Evolutionary conservation across 257 asterid species (phyloP).

Genomic region (Nemophila menziesii): DNA sequence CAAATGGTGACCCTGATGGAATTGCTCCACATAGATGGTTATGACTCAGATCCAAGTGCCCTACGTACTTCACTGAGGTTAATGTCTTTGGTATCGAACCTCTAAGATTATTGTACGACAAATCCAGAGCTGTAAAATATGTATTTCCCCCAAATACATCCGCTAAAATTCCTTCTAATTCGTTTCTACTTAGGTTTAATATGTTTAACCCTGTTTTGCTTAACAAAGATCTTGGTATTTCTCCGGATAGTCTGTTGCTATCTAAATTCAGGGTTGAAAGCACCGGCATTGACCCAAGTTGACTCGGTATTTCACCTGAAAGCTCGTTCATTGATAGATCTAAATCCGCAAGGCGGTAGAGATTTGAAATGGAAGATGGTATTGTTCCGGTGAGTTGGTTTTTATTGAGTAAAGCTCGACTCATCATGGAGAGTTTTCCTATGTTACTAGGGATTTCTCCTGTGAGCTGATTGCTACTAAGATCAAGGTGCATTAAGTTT

Average conservation of each 20-base stretch:
- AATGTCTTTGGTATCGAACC: constrained; percentile 68
- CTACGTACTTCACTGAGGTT: constrained; percentile 51
- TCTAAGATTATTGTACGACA: constrained; percentile 49
- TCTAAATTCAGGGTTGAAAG: constrained; percentile 71
- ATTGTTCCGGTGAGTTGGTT: constrained; percentile 71
- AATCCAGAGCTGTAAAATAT: constrained; percentile 58
- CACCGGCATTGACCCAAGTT: constrained; percentile 83
- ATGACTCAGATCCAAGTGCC: constrained; percentile 81
- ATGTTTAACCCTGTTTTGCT: constrained; percentile 67
- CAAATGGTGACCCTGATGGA: constrained; percentile 78
- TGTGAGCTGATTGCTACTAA: constrained; percentile 53
- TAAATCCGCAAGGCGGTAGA: constrained; percentile 65
- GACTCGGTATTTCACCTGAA: constrained; percentile 54
- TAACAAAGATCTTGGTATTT: constrained; percentile 37
- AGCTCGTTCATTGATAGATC: constrained; percentile 61
- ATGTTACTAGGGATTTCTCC: constrained; percentile 61
- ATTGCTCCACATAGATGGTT: constrained; percentile 85
- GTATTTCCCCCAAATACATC: constrained; percentile 64
- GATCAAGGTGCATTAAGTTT: constrained; percentile 65
- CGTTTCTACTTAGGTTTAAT: constrained; percentile 56
- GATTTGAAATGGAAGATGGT: constrained; percentile 45
- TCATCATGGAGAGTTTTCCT: constrained; percentile 75
- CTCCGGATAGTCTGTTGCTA: constrained; percentile 45
- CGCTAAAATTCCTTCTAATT: constrained; percentile 53
- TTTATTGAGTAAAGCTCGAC: constrained; percentile 62